A percentile compares a stretch with the other conserved stretches of the same genome.
Conservation (phyloP, 1,284 basidiomycete genomes). For the Neonothopanus nambi region DNA sequence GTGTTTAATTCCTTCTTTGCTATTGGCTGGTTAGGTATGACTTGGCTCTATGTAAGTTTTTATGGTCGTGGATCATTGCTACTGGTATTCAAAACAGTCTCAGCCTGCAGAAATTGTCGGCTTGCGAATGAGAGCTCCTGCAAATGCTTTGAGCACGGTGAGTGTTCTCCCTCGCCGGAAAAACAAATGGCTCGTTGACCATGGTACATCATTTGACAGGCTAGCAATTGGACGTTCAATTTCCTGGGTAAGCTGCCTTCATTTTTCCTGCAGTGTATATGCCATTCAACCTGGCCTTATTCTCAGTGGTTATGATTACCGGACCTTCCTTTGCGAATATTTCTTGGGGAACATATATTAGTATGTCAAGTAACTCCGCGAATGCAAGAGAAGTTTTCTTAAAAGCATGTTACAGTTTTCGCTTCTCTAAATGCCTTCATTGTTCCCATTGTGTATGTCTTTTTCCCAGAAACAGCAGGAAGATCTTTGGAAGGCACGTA, state of each 20-base stretch:
- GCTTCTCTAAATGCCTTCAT: conserved; percentile 61
- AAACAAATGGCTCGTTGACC: no score
- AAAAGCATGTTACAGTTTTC: conserved; percentile 37
- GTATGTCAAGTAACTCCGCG: background rate
- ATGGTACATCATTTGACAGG: no score
- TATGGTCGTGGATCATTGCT: background rate
- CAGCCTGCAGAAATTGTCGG: conserved; percentile 69
- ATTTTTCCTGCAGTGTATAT: background rate
- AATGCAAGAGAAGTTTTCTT: background rate
- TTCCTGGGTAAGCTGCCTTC: conserved; percentile 41
- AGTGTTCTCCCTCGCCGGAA: background rate
- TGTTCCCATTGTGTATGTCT: conserved; percentile 60
- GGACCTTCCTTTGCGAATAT: conserved; percentile 67
- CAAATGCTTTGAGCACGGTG: conserved; percentile 61
- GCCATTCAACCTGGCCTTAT: background rate
- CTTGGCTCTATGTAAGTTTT: conserved; percentile 60
- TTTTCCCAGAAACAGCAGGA: conserved; percentile 69
- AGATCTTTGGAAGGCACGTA: conserved; percentile 57
- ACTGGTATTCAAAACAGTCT: background rate
- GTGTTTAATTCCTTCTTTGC: conserved; percentile 72
- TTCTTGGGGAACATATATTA: conserved; percentile 63
- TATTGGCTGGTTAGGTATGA: conserved; percentile 70
- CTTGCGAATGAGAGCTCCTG: conserved; percentile 62
- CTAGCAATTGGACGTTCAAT: conserved; percentile 64
- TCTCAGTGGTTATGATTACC: conserved; percentile 55